Evolutionary conservation across 164 flowering plant species (phyloP).

Genomic region (Stephania yunnanensis): DNA sequence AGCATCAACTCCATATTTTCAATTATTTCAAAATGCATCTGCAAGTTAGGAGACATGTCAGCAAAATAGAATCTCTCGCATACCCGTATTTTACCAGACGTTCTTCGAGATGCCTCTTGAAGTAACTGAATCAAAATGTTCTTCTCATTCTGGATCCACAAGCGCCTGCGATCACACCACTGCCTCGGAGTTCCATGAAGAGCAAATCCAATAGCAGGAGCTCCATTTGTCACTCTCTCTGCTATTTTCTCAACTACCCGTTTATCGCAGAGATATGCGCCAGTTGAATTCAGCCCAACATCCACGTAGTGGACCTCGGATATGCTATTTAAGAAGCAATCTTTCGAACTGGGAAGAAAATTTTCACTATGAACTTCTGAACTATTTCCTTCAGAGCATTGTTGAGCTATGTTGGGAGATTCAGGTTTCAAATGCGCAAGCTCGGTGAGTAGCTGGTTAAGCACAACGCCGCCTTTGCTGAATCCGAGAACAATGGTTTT

Average conservation of each 20-base stretch:
- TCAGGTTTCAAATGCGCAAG: constrained; percentile 31
- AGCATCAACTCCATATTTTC: constrained; percentile 52
- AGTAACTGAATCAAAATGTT: constrained; percentile 48
- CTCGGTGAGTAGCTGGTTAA: constrained; percentile 77
- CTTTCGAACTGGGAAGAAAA: constrained; percentile 43
- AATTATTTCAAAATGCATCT: constrained; percentile 92
- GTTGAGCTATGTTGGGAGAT: constrained; percentile 5
- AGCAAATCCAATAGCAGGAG: constrained; percentile 38
- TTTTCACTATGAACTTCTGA: constrained; percentile 16
- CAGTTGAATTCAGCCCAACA: constrained; percentile 67
- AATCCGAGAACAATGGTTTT: constrained; percentile 67
- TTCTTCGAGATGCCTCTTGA: constrained; percentile 32
- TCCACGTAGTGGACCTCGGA: constrained; percentile 74
- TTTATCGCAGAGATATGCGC: constrained; percentile 64
- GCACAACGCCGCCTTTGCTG: constrained; percentile 84
- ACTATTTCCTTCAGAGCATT: background rate
- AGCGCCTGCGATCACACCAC: constrained; percentile 59
- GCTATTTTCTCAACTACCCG: constrained; percentile 42
- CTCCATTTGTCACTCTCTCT: constrained; percentile 26
- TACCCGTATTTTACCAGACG: constrained; percentile 51
- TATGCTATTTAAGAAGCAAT: constrained; percentile 60
- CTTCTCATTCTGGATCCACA: constrained; percentile 62
- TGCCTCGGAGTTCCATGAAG: constrained; percentile 92
- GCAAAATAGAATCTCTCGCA: constrained; percentile 63
- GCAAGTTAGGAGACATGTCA: constrained; percentile 46